Evolutionary conservation across 108 stramenopile genomes (phyloP).

Genomic region (Nitzschia palea): DNA sequence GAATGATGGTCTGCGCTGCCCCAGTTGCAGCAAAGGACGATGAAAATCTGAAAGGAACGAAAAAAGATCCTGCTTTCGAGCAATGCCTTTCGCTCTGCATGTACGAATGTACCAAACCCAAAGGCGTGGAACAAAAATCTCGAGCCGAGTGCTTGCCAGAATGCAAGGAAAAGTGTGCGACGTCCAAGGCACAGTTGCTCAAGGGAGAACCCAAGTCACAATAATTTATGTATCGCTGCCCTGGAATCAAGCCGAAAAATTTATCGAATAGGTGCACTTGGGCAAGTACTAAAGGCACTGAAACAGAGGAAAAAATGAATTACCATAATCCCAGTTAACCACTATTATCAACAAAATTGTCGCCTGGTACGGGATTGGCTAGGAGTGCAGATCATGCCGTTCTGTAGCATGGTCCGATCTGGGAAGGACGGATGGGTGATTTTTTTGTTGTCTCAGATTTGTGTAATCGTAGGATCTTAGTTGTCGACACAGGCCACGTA

Average conservation of each 20-base stretch:
- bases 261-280: no score
- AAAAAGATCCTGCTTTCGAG: constrained; percentile 68
- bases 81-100: constrained; percentile 60
- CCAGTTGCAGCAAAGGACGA: constrained; percentile 51
- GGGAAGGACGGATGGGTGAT: neutral
- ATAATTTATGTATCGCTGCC: neutral
- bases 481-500: no score
- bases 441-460: no score
- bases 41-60: constrained; percentile 68
- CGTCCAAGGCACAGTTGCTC: constrained; percentile 44
- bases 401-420: neutral
- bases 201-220: neutral
- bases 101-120: constrained; percentile 86
- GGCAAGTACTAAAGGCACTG: no score
- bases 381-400: neutral
- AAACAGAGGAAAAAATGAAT: no score
- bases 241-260: no score
- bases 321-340: no score
- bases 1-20: neutral
- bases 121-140: constrained; percentile 65
- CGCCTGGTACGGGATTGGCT: no score
- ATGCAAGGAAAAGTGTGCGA: constrained; percentile 72
- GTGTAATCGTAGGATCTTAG: no score
- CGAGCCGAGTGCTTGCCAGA: constrained; percentile 72
- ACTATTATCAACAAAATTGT: no score